phyloP scores from a whole-genome alignment of 2,329 filamentous ascomycete species.

The Cordyceps cateniannulata region DNA sequence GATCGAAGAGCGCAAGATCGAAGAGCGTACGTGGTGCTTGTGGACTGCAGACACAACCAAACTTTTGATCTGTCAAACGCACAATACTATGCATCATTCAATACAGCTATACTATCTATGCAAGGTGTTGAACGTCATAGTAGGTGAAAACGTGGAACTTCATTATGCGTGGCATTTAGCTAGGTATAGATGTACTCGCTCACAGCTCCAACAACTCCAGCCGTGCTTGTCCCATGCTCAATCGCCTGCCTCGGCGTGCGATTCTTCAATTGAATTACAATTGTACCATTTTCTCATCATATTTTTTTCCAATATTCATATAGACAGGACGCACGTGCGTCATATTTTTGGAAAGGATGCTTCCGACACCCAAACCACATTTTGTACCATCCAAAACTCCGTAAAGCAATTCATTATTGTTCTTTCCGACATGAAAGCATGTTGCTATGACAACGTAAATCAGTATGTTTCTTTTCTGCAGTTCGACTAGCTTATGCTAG shows the following conservation, averaged over 20 bases:
- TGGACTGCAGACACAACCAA: no score
- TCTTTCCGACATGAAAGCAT: conserved; percentile 7
- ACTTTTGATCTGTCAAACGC: neutral
- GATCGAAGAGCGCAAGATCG: neutral
- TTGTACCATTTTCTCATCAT: neutral
- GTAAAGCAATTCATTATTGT: conserved; percentile 8
- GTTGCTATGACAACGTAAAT: conserved; percentile 1
- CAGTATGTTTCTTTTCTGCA: neutral
- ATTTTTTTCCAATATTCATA: neutral
- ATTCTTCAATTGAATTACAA: neutral
- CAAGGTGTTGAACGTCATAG: neutral
- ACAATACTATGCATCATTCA: neutral
- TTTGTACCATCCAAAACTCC: conserved; percentile 11
- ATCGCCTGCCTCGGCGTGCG: neutral
- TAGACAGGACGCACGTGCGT: conserved; percentile 3
- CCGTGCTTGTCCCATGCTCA: neutral
- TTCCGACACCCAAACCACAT: neutral
- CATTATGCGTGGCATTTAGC: neutral
- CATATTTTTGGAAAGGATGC: neutral
- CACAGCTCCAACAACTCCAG: neutral
- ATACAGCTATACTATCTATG: neutral
- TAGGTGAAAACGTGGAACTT: neutral
- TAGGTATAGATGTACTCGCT: neutral
- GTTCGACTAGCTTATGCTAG: conserved; percentile 32
- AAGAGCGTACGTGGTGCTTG: neutral